Evolutionary conservation across 352 stramenopile genomes (phyloP), one percentile per base, ranked within the genome.

Genomic region (Phytopythium ostracodes): DNA sequence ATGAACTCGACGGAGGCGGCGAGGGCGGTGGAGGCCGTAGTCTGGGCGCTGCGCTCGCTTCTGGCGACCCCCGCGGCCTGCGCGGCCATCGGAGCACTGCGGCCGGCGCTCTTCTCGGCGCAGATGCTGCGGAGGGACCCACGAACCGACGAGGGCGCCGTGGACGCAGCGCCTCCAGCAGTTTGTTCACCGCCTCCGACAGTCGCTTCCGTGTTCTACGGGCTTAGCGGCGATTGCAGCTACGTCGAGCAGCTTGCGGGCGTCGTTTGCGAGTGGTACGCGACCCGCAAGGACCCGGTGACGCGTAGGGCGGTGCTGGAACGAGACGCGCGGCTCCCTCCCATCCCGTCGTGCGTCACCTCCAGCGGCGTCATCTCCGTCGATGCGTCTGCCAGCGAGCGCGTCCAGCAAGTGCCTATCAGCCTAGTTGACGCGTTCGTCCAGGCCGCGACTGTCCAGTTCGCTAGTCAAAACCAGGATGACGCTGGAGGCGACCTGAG

Each of bases 231-330:
- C 2, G 62, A 73, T 4, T 56, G 87, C 17, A 68, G 66, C 1
- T 87, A 84, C 51, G 70, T 78, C 38, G 56, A 67, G 33, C 79
- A 90, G 38, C 66, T 93, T 4, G 69, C 81, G 6, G 44, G 60
- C 10, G 55, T 89, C 10, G 33, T 93, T 20, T 14, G 47, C 6
- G 24, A 49, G 22, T 92, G 84, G 84, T 54, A 71, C n/a, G 27
- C 24, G 12, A 77, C 52, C 6, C 35, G 62, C 11, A 43, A 29
- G 9, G 76, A 85, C 40, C 80, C 79, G 4, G 22, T 88, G 35
- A 59, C 53, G 27, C 60, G 57, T 31, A 35, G 53, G 14, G 5
- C 17, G 33, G 33, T 35, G 38, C 53, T 59, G 14, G 53, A 46
- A 22, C 4, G 24, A 2, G 33, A 22, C 10, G n/a, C 5, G 25